phyloP scores from a whole-genome alignment of 73 alveolate species.

The Stentor roeselii region DNA sequence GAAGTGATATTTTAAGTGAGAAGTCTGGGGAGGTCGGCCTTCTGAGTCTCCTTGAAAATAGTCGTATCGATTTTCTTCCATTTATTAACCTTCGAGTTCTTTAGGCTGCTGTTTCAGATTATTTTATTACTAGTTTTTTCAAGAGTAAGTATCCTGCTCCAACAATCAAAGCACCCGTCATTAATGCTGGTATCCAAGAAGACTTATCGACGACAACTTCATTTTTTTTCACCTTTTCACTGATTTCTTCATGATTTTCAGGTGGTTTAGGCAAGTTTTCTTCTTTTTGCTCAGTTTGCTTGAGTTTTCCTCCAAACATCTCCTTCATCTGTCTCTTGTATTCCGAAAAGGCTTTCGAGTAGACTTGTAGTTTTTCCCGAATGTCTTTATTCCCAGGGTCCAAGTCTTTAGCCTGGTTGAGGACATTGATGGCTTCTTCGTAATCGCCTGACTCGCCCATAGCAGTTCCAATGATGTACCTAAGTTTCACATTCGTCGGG shows the following conservation, averaged over 20 bases:
- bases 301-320: constrained; percentile 22
- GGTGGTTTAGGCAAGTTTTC: no score
- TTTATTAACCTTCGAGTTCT: no score
- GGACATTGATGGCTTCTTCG: constrained; percentile 6
- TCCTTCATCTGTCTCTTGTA: background rate
- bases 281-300: background rate
- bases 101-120: no score
- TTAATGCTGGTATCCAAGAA: no score
- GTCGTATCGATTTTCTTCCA: background rate
- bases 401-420: background rate
- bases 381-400: constrained; percentile 7
- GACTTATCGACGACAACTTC: no score
- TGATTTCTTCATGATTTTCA: no score
- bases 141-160: background rate
- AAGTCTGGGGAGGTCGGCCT: background rate
- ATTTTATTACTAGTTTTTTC: no score
- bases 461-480: background rate
- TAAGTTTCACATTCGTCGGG: background rate
- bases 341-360: background rate
- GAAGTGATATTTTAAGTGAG: background rate
- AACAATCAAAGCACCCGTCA: no score
- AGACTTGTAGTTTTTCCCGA: background rate
- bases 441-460: constrained; percentile 6
- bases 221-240: no score
- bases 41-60: background rate